Evolutionary conservation across 2,329 filamentous ascomycete species (phyloP).

Genomic region (Pseudogymnoascus sp.): DNA sequence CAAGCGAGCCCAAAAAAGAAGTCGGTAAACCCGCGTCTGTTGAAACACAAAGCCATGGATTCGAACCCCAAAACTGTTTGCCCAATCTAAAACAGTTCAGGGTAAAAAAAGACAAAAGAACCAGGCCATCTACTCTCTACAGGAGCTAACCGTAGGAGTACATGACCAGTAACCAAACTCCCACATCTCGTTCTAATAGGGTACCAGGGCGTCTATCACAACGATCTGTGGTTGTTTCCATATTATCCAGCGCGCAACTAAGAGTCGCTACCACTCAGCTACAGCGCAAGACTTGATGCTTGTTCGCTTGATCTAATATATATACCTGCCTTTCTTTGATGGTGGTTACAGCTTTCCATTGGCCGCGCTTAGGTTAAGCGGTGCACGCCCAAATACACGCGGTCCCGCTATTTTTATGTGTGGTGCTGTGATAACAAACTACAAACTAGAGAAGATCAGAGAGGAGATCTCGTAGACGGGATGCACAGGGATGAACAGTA

Average conservation of each 20-base stretch:
- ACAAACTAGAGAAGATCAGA: background rate
- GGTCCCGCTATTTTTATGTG: background rate
- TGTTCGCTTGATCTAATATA: background rate
- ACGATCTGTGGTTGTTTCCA: background rate
- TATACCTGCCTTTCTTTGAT: background rate
- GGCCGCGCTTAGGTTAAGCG: background rate
- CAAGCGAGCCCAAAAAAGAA: background rate
- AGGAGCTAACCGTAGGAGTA: background rate
- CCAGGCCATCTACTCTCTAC: conserved; percentile 1
- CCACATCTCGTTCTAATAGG: background rate
- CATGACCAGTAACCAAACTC: background rate
- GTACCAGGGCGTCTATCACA: background rate
- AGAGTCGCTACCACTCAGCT: background rate
- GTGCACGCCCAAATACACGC: background rate
- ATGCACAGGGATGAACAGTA: background rate
- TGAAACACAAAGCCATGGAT: background rate
- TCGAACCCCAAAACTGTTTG: background rate
- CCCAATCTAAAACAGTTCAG: background rate
- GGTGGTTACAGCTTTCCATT: background rate
- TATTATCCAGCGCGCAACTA: background rate
- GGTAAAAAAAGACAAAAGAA: background rate
- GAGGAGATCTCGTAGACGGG: background rate
- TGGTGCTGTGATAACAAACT: background rate
- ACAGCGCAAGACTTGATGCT: background rate
- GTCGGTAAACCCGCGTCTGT: background rate